Evolutionary conservation across 805 yeast genomes (phyloP), one percentile per base, ranked within the genome.

Genomic region (Candida broadrunensis): DNA sequence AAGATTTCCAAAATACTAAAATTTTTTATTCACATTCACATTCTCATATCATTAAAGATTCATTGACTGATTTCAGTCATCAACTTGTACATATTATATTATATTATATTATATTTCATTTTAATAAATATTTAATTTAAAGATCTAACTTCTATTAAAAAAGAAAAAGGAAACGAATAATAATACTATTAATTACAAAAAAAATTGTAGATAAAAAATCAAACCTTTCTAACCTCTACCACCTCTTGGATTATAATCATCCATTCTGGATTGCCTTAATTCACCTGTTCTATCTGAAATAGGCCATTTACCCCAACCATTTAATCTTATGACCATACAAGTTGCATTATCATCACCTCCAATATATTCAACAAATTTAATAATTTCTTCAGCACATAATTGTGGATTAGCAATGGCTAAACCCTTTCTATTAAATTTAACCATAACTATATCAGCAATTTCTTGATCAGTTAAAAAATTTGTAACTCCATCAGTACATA

Each of bases 341-440:
- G 97, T 88, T n/a, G 98, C 95, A 63, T 93, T 93, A 60, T 93
- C 99, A 53, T 87, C 89, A 2, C 96, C 93, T 12, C 96, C 96
- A 7, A 90, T 76, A 32, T 86, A 86, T 56, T 85, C 89, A 9
- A 89, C 84, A 58, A 82, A 93, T 51, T 81, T 76, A 11, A 91
- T 79, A 15, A 93, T 85, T 57, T 90, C 97, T 45, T 78, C 81
- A 0, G 97, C 90, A 27, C 95, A 87, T 34, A 68, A 76, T 52
- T 87, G 96, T 1, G 98, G 96, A 0, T 89, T 78, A 3, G 95
- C 96, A 23, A 68, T 61, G 21, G 73, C 70, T 18, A 78, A 72
- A n/a, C 95, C 95, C 37, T 74, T 68, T 49, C 77, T 75, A 49
- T 77, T 77, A 46, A 70, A 67, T 19, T 86, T 79, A n/a, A 81